Evolutionary conservation across 306 rosid species (phyloP).

Genomic region (Neltuma alba): DNA sequence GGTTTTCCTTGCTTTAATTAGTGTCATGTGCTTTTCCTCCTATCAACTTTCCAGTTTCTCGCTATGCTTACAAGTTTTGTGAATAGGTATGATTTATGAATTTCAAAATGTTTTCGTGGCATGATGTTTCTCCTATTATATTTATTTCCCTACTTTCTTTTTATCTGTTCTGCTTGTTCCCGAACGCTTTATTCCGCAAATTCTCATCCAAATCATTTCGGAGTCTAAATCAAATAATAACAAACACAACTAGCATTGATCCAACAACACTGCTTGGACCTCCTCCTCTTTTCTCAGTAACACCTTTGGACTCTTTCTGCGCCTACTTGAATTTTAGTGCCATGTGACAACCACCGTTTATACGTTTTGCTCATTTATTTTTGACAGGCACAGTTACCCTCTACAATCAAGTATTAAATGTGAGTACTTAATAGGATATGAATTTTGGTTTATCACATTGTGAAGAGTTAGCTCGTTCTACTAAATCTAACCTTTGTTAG

Average conservation of each 20-base stretch:
- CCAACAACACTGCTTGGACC: conserved; percentile 97
- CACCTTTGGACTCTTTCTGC: conserved; percentile 88
- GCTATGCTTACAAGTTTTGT: conserved; percentile 33
- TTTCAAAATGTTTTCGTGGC: conserved; percentile 16
- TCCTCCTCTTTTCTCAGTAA: conserved; percentile 91
- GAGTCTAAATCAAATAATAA: not conserved
- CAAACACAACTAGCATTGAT: too few relatives aligned
- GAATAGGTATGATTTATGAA: conserved; percentile 25
- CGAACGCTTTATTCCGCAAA: not conserved
- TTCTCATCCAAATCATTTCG: not conserved
- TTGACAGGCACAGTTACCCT: too few relatives aligned
- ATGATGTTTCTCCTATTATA: not conserved
- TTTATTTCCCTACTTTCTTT: not conserved
- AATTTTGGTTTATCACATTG: too few relatives aligned
- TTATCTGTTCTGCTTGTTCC: not conserved
- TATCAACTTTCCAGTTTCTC: conserved; percentile 22
- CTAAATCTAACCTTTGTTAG: too few relatives aligned
- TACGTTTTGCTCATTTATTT: too few relatives aligned
- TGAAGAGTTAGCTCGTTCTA: too few relatives aligned
- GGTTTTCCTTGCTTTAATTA: not conserved
- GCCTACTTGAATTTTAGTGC: conserved; percentile 85
- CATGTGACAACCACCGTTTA: too few relatives aligned
- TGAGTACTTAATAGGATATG: too few relatives aligned
- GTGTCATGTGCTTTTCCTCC: conserved; percentile 14
- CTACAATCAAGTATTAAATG: too few relatives aligned